A percentile compares a stretch with the other conserved stretches of the same genome.
These are phyloP conservation scores for Kalmanozyma brasiliensis DNA, from an alignment of 1,284 basidiomycete genomes.

Conservation along the genomic window DNA sequence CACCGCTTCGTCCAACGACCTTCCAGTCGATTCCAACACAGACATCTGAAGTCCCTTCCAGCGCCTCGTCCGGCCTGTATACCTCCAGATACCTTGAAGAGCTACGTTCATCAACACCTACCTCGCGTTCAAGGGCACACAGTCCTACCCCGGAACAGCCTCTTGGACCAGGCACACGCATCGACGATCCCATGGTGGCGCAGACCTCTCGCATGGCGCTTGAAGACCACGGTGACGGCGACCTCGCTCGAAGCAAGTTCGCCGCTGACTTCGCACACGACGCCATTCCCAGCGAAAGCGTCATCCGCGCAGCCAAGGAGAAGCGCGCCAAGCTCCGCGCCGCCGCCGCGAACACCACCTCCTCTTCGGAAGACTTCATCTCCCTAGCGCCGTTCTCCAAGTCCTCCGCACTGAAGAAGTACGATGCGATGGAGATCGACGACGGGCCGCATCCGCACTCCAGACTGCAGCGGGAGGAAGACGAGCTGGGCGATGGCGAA, in stretches of 20 bases:
- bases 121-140: conserved; percentile 11
- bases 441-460: conserved; percentile 57
- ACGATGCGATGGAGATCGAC: conserved; percentile 20
- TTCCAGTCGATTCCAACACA: conserved; percentile 4
- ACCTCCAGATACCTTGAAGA: conserved; percentile 40
- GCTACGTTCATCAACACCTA: conserved; percentile 36
- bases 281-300: conserved; percentile 50
- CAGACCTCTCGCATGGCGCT: conserved; percentile 14
- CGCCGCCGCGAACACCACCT: conserved; percentile 9
- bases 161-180: conserved; percentile 18
- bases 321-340: conserved; percentile 43
- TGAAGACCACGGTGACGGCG: conserved; percentile 2
- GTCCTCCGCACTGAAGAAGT: conserved; percentile 8
- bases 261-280: conserved; percentile 30
- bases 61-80: conserved; percentile 11
- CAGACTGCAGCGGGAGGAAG: conserved; percentile 58
- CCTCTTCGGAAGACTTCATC: conserved; percentile 43
- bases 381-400: conserved; percentile 22
- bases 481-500: conserved; percentile 59
- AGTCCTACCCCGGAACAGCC: conserved; percentile 7
- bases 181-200: conserved; percentile 29
- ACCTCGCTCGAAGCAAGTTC: conserved; percentile 28
- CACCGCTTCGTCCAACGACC: conserved; percentile 20
- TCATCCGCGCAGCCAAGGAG: conserved; percentile 55
- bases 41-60: conserved; percentile 1